phyloP scores from a whole-genome alignment of 2,329 filamentous ascomycete genomes.

The Nothomitra cinnamomea region DNA sequence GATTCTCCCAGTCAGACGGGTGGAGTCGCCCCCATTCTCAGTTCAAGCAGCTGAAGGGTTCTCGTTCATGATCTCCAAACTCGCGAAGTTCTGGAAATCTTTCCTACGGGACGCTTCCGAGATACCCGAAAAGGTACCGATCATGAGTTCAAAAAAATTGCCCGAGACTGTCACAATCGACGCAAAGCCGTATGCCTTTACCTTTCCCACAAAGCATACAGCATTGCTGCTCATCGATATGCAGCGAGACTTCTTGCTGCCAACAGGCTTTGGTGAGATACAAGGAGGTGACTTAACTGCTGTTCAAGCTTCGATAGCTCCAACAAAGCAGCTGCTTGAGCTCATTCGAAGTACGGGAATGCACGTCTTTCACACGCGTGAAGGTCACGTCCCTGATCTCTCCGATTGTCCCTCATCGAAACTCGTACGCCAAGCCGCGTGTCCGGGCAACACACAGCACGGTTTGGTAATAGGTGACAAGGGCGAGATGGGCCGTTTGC shows the following conservation, averaged over 20 bases:
- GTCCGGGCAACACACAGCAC: slow-evolving; percentile 28
- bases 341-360: slow-evolving; percentile 26
- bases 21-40: background rate
- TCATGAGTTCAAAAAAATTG: background rate
- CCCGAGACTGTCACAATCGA: slow-evolving; percentile 10
- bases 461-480: slow-evolving; percentile 33
- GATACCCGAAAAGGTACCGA: background rate
- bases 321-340: slow-evolving; percentile 26
- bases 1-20: too few relatives aligned
- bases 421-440: slow-evolving; percentile 29
- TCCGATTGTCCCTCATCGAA: slow-evolving; percentile 36
- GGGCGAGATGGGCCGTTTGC: slow-evolving; percentile 34
- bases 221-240: slow-evolving; percentile 35
- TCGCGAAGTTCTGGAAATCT: background rate
- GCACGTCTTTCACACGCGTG: slow-evolving; percentile 31
- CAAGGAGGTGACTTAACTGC: slow-evolving; percentile 27
- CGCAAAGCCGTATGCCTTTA: slow-evolving; percentile 31
- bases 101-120: background rate
- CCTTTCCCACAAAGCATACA: slow-evolving; percentile 28
- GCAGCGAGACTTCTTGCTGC: slow-evolving; percentile 34
- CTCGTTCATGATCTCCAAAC: background rate
- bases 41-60: background rate
- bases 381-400: slow-evolving; percentile 33
- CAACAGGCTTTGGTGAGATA: slow-evolving; percentile 33
- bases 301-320: slow-evolving; percentile 23